Evolutionary conservation across 176 grass and related monocot genomes (phyloP), one percentile per base, ranked within the genome.

Genomic region (Avena eriantha): DNA sequence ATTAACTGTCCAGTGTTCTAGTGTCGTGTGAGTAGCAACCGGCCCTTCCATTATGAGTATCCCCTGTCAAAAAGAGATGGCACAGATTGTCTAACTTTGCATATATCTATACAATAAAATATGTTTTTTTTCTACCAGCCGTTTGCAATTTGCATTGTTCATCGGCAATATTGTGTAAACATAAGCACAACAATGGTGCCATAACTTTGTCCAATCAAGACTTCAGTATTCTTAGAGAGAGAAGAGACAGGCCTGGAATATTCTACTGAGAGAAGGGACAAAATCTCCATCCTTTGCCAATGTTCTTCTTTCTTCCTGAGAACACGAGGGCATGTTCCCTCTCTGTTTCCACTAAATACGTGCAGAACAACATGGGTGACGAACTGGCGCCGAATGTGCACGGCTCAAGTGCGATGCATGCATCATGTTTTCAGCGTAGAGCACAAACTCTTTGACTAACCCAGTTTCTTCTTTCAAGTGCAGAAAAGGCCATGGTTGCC

Each of bases 351-450:
- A 76, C 24, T 19, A 29, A 53, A 76, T 26, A 41, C 15, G 73
- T 31, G 73, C 73, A 19, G 73, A 76, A 53, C 72, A 75, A 75
- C 73, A 76, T 76, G 73, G 73, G 47, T 76, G 47, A 76, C 73
- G 73, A 76, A 50, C 24, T 50, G 73, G 17, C 47, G 73, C 73
- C 47, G 73, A 76, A 76, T 76, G 73, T 50, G 47, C 8, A 49
- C 73, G 73, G 73, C 73, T 17, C 39, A 53, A 53, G 73, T 53
- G 73, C 73, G 51, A 17, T 51, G 73, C 73, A 76, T 9, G 51
- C 7, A 23, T 76, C 73, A 76, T 76, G 47, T 50, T 51, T 76
- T 76, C 46, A 31, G 47, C n/a, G 17, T 0, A 49, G 6, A 75
- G 2, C 5, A 0, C 41, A 23, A 18, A 16, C 10, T 46, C 47